Evolutionary conservation across 805 yeast genomes (phyloP), one percentile per base, ranked within the genome.

Genomic region (Saccharomycopsis oosterbeekiorum): DNA sequence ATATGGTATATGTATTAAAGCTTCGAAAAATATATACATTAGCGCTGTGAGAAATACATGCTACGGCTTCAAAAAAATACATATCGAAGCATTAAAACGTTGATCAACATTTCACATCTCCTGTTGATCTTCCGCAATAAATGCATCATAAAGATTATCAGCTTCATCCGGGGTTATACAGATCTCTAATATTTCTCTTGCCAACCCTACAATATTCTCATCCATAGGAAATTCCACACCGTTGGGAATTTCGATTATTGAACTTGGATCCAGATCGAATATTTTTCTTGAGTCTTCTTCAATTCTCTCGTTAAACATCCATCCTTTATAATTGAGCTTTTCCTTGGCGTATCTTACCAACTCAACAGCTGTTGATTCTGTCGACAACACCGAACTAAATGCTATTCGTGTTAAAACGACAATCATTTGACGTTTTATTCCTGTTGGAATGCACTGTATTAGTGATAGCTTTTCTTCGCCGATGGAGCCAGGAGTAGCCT

Each of bases 91-190:
- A 2, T 37, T 37, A 42, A 11, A 17, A 17, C 9, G 50, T n/a
- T 42, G 17, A 17, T 2, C 6, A 42, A 42, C 14, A 10, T 4
- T 34, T 58, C 41, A 51, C 10, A n/a, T 24, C 19, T 61, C 60
- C 55, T 56, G 51, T 21, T 59, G 56, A 12, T 64, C 61, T 15
- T 59, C 65, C 8, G 65, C 58, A 62, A 80, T 53, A 74, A 63
- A 63, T 8, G 65, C 65, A 37, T 63, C 59, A 69, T 83, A 88
- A 64, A 89, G 73, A 59, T 83, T 81, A 70, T 90, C 96, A 0
- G 90, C 89, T 66, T 88, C 96, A 65, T 87, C 91, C 67, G 85
- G 84, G 3, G 89, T 86, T 11, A 84, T 80, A 62, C 84, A 83
- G 34, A 79, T 77, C 62, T 85, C 89, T 59, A 90, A 74, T 19